Percentiles rank a stretch among this genome's conserved stretches.
Conservation (phyloP, 2,329 filamentous ascomycete genomes). For the Cercospora sesami region DNA sequence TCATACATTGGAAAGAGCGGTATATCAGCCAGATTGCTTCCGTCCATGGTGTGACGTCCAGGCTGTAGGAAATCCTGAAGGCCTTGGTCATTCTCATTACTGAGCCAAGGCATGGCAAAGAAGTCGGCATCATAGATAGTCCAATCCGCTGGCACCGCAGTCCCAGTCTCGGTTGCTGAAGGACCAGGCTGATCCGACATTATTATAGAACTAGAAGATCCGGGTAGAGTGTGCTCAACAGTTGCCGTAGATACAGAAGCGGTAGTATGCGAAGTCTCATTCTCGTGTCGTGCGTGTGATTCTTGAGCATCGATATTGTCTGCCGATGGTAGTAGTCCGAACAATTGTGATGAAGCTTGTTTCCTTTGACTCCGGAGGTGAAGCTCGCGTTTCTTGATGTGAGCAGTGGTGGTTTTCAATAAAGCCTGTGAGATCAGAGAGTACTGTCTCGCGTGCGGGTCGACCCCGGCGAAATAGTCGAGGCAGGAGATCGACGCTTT, state of each 20-base stretch:
- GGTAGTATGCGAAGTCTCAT: background rate
- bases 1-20: constrained; percentile 35
- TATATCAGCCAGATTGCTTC: constrained; percentile 27
- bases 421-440: constrained; percentile 31
- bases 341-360: constrained; percentile 34
- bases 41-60: constrained; percentile 29
- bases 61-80: constrained; percentile 35
- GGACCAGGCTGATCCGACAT: background rate
- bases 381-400: constrained; percentile 29
- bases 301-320: background rate
- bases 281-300: background rate
- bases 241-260: background rate
- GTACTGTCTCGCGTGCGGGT: constrained; percentile 37
- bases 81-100: constrained; percentile 31
- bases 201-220: background rate
- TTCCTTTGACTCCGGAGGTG: constrained; percentile 27
- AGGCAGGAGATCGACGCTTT: constrained; percentile 28
- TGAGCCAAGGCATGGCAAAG: constrained; percentile 32
- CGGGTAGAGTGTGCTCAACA: background rate
- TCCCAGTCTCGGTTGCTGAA: background rate
- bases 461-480: constrained; percentile 33
- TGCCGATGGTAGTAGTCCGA: constrained; percentile 27
- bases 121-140: constrained; percentile 32
- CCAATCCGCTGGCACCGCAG: constrained; percentile 23
- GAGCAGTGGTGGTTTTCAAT: constrained; percentile 26